phyloP scores from a whole-genome alignment of 2,329 filamentous ascomycete genomes.

The Trichothecium roseum region DNA sequence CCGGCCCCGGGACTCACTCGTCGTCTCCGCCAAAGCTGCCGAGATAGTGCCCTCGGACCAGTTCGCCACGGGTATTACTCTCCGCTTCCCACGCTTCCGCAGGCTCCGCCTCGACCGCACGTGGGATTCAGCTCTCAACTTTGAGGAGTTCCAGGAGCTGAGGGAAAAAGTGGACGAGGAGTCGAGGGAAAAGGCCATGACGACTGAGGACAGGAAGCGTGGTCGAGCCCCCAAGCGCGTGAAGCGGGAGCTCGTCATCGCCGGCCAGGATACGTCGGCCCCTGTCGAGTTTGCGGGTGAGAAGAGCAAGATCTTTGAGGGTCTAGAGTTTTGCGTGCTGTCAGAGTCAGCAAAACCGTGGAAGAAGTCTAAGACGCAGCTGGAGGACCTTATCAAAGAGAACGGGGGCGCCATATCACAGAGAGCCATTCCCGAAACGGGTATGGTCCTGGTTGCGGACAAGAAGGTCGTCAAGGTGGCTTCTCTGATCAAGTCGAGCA shows the following conservation, averaged over 20 bases:
- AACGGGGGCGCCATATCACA: conserved; percentile 76
- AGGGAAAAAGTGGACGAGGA: conserved; percentile 61
- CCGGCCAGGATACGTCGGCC: conserved; percentile 45
- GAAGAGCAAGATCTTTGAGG: conserved; percentile 58
- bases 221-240: conserved; percentile 41
- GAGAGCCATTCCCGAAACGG: conserved; percentile 48
- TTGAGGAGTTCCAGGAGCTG: conserved; percentile 67
- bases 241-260: conserved; percentile 61
- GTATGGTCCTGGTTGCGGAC: conserved; percentile 68
- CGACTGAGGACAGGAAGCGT: conserved; percentile 58
- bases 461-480: conserved; percentile 74
- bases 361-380: conserved; percentile 66
- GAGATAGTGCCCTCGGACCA: conserved; percentile 64
- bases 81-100: conserved; percentile 88
- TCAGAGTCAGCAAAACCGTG: conserved; percentile 60
- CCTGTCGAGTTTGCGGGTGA: conserved; percentile 38
- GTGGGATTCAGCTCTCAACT: conserved; percentile 71
- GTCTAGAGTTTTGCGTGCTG: conserved; percentile 72
- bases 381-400: conserved; percentile 73
- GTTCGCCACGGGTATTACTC: conserved; percentile 66
- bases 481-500: conserved; percentile 63
- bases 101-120: conserved; percentile 68
- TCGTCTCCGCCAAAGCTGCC: conserved; percentile 81
- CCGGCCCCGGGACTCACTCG: conserved; percentile 74
- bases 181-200: conserved; percentile 63